Evolutionary conservation across 441 rosid species (phyloP).

Genomic region (Eruca vesicaria): DNA sequence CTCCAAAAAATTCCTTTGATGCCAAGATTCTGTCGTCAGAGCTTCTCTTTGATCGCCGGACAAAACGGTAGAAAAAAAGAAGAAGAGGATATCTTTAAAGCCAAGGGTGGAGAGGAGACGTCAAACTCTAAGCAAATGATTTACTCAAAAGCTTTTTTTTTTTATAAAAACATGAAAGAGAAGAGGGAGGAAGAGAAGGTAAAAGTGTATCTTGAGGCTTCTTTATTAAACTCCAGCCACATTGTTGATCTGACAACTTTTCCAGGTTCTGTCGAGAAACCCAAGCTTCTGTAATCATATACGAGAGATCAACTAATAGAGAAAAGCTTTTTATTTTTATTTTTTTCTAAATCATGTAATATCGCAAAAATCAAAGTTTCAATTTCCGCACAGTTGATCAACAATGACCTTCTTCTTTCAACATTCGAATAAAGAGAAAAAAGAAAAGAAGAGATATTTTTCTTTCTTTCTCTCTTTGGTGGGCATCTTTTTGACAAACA

Average conservation of each 20-base stretch:
- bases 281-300: conserved; percentile 20
- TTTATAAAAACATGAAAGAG: neutral
- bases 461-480: neutral
- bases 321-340: conserved; percentile 15
- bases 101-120: conserved; percentile 19
- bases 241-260: conserved; percentile 38
- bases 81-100: conserved; percentile 20
- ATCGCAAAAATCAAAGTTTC: conserved; percentile 4
- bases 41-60: conserved; percentile 25
- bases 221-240: neutral
- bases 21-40: conserved; percentile 9
- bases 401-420: conserved; percentile 9
- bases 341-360: neutral
- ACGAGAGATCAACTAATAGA: neutral
- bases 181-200: neutral
- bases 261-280: conserved; percentile 19
- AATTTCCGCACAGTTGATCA: conserved; percentile 30
- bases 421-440: conserved; percentile 19
- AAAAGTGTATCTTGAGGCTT: neutral
- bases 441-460: neutral
- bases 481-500: conserved; percentile 40
- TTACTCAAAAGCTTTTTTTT: neutral
- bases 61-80: conserved; percentile 2
- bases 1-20: conserved; percentile 8
- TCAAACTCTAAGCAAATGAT: conserved; percentile 16